Conservation (phyloP, 257 asterid species). For the Cinchona pubescens region DNA sequence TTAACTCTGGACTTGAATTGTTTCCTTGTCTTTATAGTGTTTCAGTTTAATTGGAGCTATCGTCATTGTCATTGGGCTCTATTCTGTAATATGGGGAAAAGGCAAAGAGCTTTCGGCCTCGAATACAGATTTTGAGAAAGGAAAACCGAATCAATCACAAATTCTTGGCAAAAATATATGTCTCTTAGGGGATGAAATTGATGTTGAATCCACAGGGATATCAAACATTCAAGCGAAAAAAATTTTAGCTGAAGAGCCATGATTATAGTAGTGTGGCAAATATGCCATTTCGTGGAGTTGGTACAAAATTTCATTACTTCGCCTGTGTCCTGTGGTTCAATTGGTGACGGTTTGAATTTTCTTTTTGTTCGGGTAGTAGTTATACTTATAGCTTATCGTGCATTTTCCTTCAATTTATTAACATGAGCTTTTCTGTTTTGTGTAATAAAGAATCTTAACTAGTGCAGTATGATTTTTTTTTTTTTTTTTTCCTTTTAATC, state of each 20-base stretch:
- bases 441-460: background rate
- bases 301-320: background rate
- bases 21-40: no score
- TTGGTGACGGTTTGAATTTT: background rate
- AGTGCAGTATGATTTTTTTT: background rate
- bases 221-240: background rate
- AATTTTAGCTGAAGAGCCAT: background rate
- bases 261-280: background rate
- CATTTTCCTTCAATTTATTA: background rate
- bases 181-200: background rate
- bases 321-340: background rate
- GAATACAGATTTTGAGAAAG: slow-evolving; percentile 21
- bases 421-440: background rate
- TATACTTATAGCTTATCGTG: background rate
- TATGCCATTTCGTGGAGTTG: background rate
- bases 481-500: no score
- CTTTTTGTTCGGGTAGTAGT: background rate
- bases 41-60: slow-evolving; percentile 70
- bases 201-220: background rate
- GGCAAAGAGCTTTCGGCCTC: slow-evolving; percentile 49
- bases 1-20: slow-evolving; percentile 5
- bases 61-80: slow-evolving; percentile 64
- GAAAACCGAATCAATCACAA: slow-evolving; percentile 37
- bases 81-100: slow-evolving; percentile 83
- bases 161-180: slow-evolving; percentile 26